Percentiles rank a stretch among this genome's conserved stretches.
These are phyloP conservation scores for Celoporthe dispersa DNA, from an alignment of 2,329 filamentous ascomycete species.

Conservation along the genomic window DNA sequence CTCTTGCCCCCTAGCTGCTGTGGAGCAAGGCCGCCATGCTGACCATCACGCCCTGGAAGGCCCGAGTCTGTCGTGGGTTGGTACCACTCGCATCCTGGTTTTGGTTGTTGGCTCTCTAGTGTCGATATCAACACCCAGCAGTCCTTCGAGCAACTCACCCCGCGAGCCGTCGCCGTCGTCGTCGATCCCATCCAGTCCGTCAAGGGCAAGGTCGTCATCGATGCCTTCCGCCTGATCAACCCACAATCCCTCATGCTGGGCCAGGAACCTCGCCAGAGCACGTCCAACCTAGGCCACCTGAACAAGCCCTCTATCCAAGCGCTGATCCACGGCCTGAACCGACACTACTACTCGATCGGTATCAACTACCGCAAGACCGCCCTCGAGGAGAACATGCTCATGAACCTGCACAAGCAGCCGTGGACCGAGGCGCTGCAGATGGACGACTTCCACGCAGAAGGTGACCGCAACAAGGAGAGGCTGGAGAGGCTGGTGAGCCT, in stretches of 20 bases:
- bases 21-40: background rate
- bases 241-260: conserved; percentile 97
- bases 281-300: conserved; percentile 94
- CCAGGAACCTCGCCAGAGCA: conserved; percentile 96
- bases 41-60: conserved; percentile 49
- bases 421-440: conserved; percentile 98
- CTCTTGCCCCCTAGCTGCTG: background rate
- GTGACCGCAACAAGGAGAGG: conserved; percentile 81
- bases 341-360: conserved; percentile 98
- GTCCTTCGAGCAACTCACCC: conserved; percentile 98
- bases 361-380: conserved; percentile 99
- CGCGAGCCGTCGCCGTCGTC: conserved; percentile 94
- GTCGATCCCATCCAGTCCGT: conserved; percentile 99
- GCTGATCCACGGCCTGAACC: conserved; percentile 95
- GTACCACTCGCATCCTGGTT: conserved; percentile 99
- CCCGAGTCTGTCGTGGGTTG: conserved; percentile 97
- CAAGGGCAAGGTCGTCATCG: conserved; percentile 99
- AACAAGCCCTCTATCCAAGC: conserved; percentile 99
- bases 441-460: conserved; percentile 90
- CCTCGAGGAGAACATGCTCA: conserved; percentile 98
- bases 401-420: conserved; percentile 99
- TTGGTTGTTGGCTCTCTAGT: conserved; percentile 98
- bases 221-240: conserved; percentile 98
- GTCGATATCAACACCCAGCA: conserved; percentile 99
- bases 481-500: conserved; percentile 86